These are phyloP conservation scores for Pistacia integerrima DNA, from an alignment of 345 rosid species.

Conservation along the genomic window DNA sequence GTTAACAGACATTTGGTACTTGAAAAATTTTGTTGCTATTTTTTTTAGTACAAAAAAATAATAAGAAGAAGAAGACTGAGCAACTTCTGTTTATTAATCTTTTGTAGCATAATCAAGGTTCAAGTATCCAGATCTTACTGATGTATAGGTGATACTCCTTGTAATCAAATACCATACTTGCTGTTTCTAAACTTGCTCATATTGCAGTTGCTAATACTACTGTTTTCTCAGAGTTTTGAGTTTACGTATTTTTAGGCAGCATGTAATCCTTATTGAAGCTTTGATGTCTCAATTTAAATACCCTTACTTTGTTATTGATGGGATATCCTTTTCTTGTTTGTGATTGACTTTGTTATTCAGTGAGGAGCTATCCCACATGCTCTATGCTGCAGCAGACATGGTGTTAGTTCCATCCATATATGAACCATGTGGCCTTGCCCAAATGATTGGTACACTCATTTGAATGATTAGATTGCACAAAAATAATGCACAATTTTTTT, in stretches of 20 bases:
- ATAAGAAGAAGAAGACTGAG: not conserved
- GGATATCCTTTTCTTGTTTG: not conserved
- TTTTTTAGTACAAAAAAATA: no score
- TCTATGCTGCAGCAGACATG: slow-evolving; percentile 64
- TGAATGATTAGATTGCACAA: not conserved
- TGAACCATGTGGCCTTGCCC: slow-evolving; percentile 70
- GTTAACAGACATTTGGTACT: not conserved
- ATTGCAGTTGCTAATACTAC: not conserved
- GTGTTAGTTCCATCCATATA: slow-evolving; percentile 64
- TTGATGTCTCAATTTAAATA: not conserved
- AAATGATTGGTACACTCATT: slow-evolving; percentile 54
- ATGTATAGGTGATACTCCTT: slow-evolving; percentile 47
- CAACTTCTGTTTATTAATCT: not conserved
- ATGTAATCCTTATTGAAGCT: no score
- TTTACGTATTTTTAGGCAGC: not conserved
- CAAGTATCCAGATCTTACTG: slow-evolving; percentile 44
- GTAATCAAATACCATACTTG: not conserved
- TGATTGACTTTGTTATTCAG: slow-evolving; percentile 29
- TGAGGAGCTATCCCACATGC: slow-evolving; percentile 66
- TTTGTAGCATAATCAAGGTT: slow-evolving; percentile 51
- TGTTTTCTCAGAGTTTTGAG: not conserved
- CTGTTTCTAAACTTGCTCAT: not conserved
- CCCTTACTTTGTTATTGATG: not conserved
- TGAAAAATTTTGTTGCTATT: not conserved
- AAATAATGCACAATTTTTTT: no score